phyloP scores from a whole-genome alignment of 2,329 filamentous ascomycete species.

The Aspergillus fijiensis region DNA sequence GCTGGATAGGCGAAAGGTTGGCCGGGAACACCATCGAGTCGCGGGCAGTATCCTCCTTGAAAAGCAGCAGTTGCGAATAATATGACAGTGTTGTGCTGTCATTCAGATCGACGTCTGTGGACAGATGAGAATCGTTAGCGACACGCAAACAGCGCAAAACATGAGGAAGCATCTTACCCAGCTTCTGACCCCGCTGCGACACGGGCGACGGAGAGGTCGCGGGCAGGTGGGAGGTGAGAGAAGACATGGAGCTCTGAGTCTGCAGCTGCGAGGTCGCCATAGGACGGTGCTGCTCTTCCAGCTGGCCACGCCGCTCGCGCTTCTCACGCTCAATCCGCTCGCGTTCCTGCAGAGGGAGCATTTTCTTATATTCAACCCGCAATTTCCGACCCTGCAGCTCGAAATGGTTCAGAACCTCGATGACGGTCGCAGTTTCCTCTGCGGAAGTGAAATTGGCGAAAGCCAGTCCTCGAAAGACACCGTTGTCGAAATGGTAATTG shows the following conservation, averaged over 20 bases:
- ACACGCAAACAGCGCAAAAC: not conserved
- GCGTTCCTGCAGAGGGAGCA: constrained; percentile 90
- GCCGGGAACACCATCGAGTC: constrained; percentile 84
- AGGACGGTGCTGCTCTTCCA: constrained; percentile 92
- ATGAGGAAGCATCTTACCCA: constrained; percentile 30
- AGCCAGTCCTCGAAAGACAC: constrained; percentile 90
- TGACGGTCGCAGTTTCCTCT: constrained; percentile 88
- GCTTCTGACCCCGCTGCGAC: constrained; percentile 50
- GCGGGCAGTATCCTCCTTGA: constrained; percentile 74
- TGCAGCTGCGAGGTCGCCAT: constrained; percentile 66
- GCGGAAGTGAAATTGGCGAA: constrained; percentile 98
- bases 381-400: constrained; percentile 93
- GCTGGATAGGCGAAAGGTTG: constrained; percentile 76
- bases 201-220: constrained; percentile 68
- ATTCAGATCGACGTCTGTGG: constrained; percentile 79
- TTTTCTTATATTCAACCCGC: constrained; percentile 98
- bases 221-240: constrained; percentile 65
- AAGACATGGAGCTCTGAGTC: constrained; percentile 83
- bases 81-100: constrained; percentile 82
- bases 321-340: constrained; percentile 97
- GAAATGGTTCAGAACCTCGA: constrained; percentile 91
- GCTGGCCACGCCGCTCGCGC: constrained; percentile 88
- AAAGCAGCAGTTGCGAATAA: constrained; percentile 86
- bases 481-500: constrained; percentile 99
- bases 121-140: constrained; percentile 17